Base-by-base conservation (phyloP, 768 basidiomycete genomes). In the Amanita rimosa region DNA sequence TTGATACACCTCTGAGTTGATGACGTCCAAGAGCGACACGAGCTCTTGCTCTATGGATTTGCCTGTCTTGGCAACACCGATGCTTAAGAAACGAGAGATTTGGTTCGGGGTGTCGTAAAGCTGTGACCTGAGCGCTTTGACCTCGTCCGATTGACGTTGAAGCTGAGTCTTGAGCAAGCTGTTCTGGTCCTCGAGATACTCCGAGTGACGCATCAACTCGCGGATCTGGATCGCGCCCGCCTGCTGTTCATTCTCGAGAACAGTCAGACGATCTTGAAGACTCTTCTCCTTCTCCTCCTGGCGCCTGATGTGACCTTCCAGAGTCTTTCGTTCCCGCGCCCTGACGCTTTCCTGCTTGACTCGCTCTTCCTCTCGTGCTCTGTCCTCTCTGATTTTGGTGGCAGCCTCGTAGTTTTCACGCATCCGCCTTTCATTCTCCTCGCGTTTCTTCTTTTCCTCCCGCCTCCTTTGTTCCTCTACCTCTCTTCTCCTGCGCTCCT, bases 1-100 rank as follows among this genome's bases (percentile, higher is more conserved):
- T 55, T 71, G 70, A 56, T 66, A 70, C 19, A 68, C 64, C 44
- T 70, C 68, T 10, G 65, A 63, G 58, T 70, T 70, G 46, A 70
- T 55, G 16, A 56, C 47, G 37, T 66, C 60, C 34, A 67, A 38
- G 11, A 58, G 53, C 22, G 31, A 43, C 44, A n/a, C 51, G 19
- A 40, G 35, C 27, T 36, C 42, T 43, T 42, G 38, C 35, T 44
- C 40, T 7, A 17, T 19, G 19, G 37, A 40, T 34, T 38, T 53
- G 44, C 8, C 31, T 13, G 48, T 22, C 33, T 39, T 41, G n/a
- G 33, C 50, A 24, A 16, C 50, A 45, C 50, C 49, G 17, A 36
- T 45, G 40, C 21, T 31, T 11, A 35, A 29, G 44, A 40, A 41
- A 50, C 50, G 33, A 35, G 41, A 51, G 36, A 47, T 38, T 16